Base-by-base conservation (phyloP, 2,329 filamentous ascomycete genomes). In the Epicoccum sorghinum region DNA sequence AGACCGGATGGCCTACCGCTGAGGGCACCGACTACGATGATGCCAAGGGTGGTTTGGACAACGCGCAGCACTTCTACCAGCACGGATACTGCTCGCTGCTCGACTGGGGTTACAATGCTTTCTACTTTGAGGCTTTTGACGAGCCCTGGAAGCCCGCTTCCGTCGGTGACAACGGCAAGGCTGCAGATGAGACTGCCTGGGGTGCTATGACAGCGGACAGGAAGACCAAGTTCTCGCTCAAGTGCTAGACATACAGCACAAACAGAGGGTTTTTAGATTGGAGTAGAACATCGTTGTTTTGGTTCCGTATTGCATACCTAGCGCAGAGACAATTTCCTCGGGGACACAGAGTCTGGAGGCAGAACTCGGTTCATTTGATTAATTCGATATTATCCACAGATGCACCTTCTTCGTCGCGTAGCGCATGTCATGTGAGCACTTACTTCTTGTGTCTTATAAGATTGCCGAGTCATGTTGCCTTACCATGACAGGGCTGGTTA, bases 101-200 rank as follows among this genome's bases (percentile, higher is more conserved):
- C 32, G 79, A 79, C 59, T 89, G 85, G 84, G 85, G 85, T 56
- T 80, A 86, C 59, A 88, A 89, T 65, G 83, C 86, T 50, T 90
- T 90, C 77, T 88, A 84, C 76, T 90, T 90, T 63, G 87, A 90
- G 79, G 87, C 87, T 38, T 89, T 88, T 64, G 87, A 89, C 64
- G 88, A 90, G 82, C 78, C 82, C 55, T 89, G 86, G 85, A 90
- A 90, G 83, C 86, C 87, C 48, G 72, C 79, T 39, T 83, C 81
- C 60, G 75, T 82, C 57, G 87, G 88, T 65, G 82, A 88, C 69
- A 84, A 86, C 66, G 87, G 87, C 59, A 73, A 82, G 60, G 74
- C 77, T 9, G 82, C 80, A 42, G 83, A 87, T 65, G 87, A 90
- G 81, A 86, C 82, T 32, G 82, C 87, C 65, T 90, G 88, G 88